phyloP scores from a whole-genome alignment of 139 green algal genomes.

The Chlamydomonas schloesseri region DNA sequence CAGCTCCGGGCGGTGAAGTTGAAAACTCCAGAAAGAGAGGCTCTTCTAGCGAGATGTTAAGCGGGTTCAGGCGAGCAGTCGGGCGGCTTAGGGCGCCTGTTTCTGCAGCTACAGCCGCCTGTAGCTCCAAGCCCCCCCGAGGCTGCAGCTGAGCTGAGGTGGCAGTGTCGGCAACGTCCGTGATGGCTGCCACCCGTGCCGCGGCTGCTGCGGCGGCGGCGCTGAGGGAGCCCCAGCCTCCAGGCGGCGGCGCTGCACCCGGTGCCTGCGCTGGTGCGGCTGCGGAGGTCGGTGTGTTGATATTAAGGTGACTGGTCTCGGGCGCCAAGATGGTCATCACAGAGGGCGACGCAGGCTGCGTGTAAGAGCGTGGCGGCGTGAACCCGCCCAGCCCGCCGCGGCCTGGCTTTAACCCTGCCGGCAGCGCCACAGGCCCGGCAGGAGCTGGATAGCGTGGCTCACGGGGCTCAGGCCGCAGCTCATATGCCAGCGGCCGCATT shows the following conservation, averaged over 20 bases:
- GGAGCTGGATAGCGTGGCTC: slow-evolving; percentile 1
- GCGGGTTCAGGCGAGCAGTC: background rate
- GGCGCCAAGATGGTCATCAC: background rate
- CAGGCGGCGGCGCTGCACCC: too few relatives aligned
- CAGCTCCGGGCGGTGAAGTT: background rate
- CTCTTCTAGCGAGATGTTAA: background rate
- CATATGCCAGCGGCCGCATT: background rate
- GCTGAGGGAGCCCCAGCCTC: background rate
- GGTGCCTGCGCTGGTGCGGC: background rate
- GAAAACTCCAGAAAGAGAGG: background rate
- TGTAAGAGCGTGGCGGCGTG: background rate
- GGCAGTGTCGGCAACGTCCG: background rate
- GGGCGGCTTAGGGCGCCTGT: background rate
- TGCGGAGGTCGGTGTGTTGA: background rate
- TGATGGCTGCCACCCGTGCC: background rate
- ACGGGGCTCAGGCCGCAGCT: background rate
- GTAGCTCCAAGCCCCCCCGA: too few relatives aligned
- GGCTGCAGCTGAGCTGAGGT: background rate
- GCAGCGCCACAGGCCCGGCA: background rate
- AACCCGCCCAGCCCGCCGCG: too few relatives aligned
- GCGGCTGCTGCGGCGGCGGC: slow-evolving; percentile 12
- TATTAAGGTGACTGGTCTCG: background rate
- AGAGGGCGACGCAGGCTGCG: background rate
- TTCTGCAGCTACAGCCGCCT: too few relatives aligned
- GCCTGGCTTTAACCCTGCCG: too few relatives aligned